Percentiles rank a stretch among this genome's conserved stretches.
These are phyloP conservation scores for Saksenaea oblongispora DNA, from an alignment of 371 early-diverging fungal genomes.

Conservation along the genomic window DNA sequence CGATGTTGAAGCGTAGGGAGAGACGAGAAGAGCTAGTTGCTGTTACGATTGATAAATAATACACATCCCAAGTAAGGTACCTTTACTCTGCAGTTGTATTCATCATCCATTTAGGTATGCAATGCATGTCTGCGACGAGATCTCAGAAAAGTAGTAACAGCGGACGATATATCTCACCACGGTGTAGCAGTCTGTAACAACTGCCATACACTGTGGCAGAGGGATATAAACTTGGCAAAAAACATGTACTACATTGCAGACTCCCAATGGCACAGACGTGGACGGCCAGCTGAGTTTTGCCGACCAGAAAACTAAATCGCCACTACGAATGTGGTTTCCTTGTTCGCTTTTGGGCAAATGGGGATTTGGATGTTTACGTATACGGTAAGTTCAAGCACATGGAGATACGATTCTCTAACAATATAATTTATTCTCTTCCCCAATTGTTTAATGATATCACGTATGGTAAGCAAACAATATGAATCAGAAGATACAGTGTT, in stretches of 20 bases:
- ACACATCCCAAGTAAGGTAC: not conserved
- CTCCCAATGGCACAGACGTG: too few species aligned
- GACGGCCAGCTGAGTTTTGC: not conserved
- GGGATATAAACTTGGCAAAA: slow-evolving; percentile 13
- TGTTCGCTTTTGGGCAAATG: too few species aligned
- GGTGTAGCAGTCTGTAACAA: slow-evolving; percentile 11
- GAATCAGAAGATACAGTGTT: too few species aligned
- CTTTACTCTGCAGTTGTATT: too few species aligned
- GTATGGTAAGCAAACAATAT: too few species aligned
- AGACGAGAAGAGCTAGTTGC: not conserved
- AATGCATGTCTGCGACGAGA: slow-evolving; percentile 2
- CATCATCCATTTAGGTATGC: not conserved
- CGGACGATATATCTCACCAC: not conserved
- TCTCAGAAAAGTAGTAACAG: not conserved
- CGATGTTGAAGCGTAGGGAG: not conserved
- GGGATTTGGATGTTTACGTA: too few species aligned
- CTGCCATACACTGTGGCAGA: slow-evolving; percentile 15
- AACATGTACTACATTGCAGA: slow-evolving; percentile 10
- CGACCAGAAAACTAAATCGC: too few species aligned
- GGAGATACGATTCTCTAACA: not conserved
- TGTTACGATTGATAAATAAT: not conserved
- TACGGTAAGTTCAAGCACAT: too few species aligned
- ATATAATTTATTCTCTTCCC: too few species aligned
- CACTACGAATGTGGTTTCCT: too few species aligned
- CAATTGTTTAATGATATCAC: too few species aligned